Base-by-base conservation (phyloP, 2,329 filamentous ascomycete genomes). In the Neonectria coccinea region DNA sequence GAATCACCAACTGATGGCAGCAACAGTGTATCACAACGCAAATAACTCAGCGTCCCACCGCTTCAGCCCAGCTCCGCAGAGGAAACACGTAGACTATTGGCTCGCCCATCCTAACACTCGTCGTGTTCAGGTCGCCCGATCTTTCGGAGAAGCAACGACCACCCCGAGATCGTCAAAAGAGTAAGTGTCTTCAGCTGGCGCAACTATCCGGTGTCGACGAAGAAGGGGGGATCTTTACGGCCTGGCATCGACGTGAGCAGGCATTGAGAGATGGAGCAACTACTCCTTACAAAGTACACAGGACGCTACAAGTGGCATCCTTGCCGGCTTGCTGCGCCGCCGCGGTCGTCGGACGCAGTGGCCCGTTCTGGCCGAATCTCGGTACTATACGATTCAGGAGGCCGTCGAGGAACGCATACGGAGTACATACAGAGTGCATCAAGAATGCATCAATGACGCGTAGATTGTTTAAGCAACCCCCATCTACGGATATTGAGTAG, bases 201-300 rank as follows among this genome's bases (percentile, higher is more conserved):
- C 27, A 25, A 25, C 25, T 25, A 50, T 7, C n/a, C 7, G 20
- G 39, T 29, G 16, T 12, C 7, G 7, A 59, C 14, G 25, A 31
- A 29, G 44, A 44, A n/a, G 20, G 41, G 42, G 22, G 3, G 14
- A 8, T 50, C 27, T 33, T 63, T 63, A 50, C 54, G 55, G 55
- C 55, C 44, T 8, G 11, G 12, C 20, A 25, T 54, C 53, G 50
- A 56, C 47, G 31, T 44, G 36, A 33, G 9, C 51, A 53, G 16
- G 22, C 51, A 33, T 25, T 45, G 42, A 11, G 16, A 20, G 8
- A 14, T 14, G 20, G 44, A 47, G 36, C 16, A n/a, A 7, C 6
- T 39, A 8, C 14, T 39, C 5, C 36, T 6, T 25, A 25, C 25
- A 25, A 25, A 25, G 25, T 25, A 47, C 14, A 22, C 18, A 47